Evolutionary conservation across 768 basidiomycete species (phyloP).

Genomic region (Cyclocybe aegerita): DNA sequence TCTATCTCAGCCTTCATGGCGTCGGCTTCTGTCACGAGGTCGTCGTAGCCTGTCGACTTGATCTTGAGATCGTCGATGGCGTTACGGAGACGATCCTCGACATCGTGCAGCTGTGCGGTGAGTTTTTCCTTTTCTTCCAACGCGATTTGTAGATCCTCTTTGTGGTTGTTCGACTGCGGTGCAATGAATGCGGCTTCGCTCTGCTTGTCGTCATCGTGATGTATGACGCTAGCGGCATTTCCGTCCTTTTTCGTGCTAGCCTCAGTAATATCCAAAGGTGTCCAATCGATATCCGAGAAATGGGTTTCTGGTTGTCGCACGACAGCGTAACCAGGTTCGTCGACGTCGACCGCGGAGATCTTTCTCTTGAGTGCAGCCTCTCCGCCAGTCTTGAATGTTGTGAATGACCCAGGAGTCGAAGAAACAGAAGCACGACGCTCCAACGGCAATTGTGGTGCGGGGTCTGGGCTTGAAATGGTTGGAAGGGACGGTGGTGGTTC

Average conservation of each 20-base stretch:
- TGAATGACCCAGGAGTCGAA: too few relatives aligned
- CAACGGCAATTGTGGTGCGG: too few relatives aligned
- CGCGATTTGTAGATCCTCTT: conserved; percentile 5
- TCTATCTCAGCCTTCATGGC: conserved; percentile 7
- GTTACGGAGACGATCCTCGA: conserved; percentile 4
- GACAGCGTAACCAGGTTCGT: conserved; percentile 13
- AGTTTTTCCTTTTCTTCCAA: conserved; percentile 3
- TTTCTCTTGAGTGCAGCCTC: too few relatives aligned
- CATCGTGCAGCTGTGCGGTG: conserved; percentile 1
- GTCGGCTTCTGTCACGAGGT: background rate
- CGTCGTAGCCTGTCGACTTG: too few relatives aligned
- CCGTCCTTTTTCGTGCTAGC: background rate
- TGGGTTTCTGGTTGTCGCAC: conserved; percentile 7
- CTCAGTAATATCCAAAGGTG: conserved; percentile 5
- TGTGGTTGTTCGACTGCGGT: background rate
- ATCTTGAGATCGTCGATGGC: conserved; percentile 7
- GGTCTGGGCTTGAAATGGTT: too few relatives aligned
- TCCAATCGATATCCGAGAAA: conserved; percentile 13
- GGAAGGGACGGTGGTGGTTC: too few relatives aligned
- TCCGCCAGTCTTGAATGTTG: too few relatives aligned
- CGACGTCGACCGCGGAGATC: background rate
- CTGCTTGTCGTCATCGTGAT: background rate
- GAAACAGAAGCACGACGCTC: too few relatives aligned
- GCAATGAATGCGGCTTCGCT: background rate
- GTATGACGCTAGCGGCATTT: background rate